phyloP scores from a whole-genome alignment of 495 filamentous ascomycete species.

The Hyaloscypha variabilis region DNA sequence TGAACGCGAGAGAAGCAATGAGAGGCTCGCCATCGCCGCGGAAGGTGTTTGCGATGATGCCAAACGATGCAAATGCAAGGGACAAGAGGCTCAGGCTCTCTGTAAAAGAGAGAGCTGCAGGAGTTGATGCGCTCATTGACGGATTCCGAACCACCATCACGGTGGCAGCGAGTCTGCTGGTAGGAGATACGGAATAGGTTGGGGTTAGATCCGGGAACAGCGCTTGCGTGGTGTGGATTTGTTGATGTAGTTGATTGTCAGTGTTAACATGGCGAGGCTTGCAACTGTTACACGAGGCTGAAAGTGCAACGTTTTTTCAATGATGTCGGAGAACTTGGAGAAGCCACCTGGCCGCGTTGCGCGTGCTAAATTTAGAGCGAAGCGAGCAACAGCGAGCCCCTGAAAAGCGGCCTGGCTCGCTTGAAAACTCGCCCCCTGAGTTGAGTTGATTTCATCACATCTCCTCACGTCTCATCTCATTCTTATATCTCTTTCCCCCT shows the following conservation, averaged over 20 bases:
- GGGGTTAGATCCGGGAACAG: background rate
- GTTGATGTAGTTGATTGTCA: background rate
- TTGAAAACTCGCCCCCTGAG: no score
- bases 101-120: conserved; percentile 54
- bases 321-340: no score
- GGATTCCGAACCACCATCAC: conserved; percentile 2
- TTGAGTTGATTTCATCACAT: no score
- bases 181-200: background rate
- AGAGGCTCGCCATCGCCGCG: conserved; percentile 85
- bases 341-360: no score
- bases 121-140: conserved; percentile 32
- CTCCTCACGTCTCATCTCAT: no score
- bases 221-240: no score
- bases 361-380: background rate
- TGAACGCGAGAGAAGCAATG: conserved; percentile 83
- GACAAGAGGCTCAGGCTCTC: conserved; percentile 73
- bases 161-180: background rate
- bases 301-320: no score
- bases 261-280: background rate
- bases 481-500: no score
- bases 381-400: background rate
- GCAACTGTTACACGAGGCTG: background rate
- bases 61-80: conserved; percentile 69
- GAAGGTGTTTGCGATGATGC: conserved; percentile 80
- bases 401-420: no score